Base-by-base conservation (phyloP, 192 early-diverging fungal genomes). In the Gonapodya sp. region DNA sequence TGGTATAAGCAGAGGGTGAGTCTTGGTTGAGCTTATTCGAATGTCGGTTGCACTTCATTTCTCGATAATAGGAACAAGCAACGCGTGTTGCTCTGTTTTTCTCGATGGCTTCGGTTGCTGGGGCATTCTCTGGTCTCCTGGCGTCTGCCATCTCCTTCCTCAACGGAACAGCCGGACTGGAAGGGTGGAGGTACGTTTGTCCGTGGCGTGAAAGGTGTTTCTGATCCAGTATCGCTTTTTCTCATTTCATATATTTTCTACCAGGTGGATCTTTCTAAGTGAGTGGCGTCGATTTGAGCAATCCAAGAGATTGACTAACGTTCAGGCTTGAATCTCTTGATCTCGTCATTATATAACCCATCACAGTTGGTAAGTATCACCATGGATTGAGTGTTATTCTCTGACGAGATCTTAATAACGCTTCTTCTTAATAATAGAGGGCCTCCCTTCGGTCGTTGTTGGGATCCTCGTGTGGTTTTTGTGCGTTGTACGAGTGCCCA, bases 1-100 rank as follows among this genome's bases (percentile, higher is more conserved):
- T 90, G 89, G 89, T 90, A 88, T 84, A 83, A 83, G 0, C 78
- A 80, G 36, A 64, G 46, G 46, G 46, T 64, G 46, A 24, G 46
- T 64, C 46, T 64, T 16, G 8, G 24, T 16, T 64, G 46, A 16
- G 46, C 8, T 64, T 64, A 24, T 64, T 64, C 46, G 46, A 64
- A 16, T 16, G 46, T 16, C 46, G 24, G 8, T 64, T 24, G 8
- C 8, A 16, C 46, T 16, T 64, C 46, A 8, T 24, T 8, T 64
- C 46, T 64, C n/a, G 46, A 16, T 24, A 24, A 8, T 24, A 83
- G 64, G 86, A 90, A 79, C 84, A 84, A 72, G 86, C 82, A 0
- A 85, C 85, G 0, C 82, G 88, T 0, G 83, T 89, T 1, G 82
- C 85, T 33, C 73, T 84, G 79, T 89, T 88, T 81, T 89, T 87